These are phyloP conservation scores for Backusella circina DNA, from an alignment of 192 early-diverging fungal genomes.

Conservation along the genomic window DNA sequence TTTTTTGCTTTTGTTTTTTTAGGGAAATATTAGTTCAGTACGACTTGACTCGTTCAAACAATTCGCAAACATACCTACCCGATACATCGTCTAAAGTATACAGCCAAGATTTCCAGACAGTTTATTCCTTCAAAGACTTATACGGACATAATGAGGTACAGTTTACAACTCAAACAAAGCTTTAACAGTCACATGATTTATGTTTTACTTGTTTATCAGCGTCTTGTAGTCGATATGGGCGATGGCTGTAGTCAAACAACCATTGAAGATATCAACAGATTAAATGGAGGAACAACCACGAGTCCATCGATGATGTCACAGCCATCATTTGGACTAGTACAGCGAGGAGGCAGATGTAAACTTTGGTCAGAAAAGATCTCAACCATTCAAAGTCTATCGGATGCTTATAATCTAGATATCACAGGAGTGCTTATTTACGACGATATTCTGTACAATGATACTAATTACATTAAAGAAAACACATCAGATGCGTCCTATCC, in stretches of 20 bases:
- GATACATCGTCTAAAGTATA: constrained; percentile 13
- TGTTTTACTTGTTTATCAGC: not conserved
- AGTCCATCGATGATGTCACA: constrained; percentile 13
- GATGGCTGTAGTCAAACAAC: constrained; percentile 18
- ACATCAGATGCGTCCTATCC: not conserved
- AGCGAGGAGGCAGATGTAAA: constrained; percentile 15
- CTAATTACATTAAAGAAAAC: not conserved
- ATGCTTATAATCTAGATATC: not conserved
- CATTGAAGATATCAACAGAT: not conserved
- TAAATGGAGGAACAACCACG: constrained; percentile 5
- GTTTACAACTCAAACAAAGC: not conserved
- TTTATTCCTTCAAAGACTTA: constrained; percentile 14
- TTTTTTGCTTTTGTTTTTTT: not conserved
- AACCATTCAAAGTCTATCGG: constrained; percentile 12
- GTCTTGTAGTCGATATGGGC: constrained; percentile 24
- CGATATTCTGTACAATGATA: constrained; percentile 13
- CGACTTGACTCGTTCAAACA: not conserved
- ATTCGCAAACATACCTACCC: not conserved
- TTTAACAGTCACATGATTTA: not conserved
- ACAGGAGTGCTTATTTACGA: constrained; percentile 23
- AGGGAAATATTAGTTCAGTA: constrained; percentile 8
- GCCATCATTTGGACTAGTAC: constrained; percentile 18
- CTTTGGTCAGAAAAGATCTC: constrained; percentile 24
- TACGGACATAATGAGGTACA: constrained; percentile 17
- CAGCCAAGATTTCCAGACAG: constrained; percentile 23